phyloP scores from a whole-genome alignment of 768 basidiomycete species.

The Rhizopogon salebrosus region DNA sequence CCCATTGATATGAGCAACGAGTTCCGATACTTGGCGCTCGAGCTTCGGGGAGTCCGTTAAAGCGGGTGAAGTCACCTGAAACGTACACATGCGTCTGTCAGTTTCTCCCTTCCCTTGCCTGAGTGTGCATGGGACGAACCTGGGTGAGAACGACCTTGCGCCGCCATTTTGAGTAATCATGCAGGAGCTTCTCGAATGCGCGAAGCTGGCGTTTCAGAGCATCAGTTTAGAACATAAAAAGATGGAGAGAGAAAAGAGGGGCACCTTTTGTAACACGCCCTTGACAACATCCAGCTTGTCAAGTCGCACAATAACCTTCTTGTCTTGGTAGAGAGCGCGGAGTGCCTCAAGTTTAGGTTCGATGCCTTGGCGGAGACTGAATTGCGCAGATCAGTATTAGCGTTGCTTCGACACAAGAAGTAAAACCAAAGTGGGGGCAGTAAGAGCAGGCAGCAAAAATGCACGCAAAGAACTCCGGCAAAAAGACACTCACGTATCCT shows the following conservation, averaged over 20 bases:
- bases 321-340: constrained; percentile 80
- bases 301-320: constrained; percentile 97
- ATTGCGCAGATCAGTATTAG: not conserved
- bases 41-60: constrained; percentile 90
- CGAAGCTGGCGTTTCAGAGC: constrained; percentile 53
- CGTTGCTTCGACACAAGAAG: too few species aligned
- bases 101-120: constrained; percentile 18
- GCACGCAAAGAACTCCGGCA: too few species aligned
- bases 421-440: too few species aligned
- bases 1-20: constrained; percentile 94
- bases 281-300: constrained; percentile 99
- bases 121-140: not conserved
- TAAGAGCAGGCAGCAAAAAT: too few species aligned
- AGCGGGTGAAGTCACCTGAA: constrained; percentile 89
- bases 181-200: constrained; percentile 91
- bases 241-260: not conserved
- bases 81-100: constrained; percentile 29
- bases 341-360: constrained; percentile 88
- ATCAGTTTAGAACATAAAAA: not conserved
- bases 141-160: constrained; percentile 78
- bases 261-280: constrained; percentile 91
- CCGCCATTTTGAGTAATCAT: constrained; percentile 93
- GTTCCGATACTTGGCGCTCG: constrained; percentile 88
- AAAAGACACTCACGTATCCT: constrained; percentile 75
- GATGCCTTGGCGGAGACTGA: constrained; percentile 70